Evolutionary conservation across 192 early-diverging fungal species (phyloP).

Genomic region (Geranomyces michiganensis): DNA sequence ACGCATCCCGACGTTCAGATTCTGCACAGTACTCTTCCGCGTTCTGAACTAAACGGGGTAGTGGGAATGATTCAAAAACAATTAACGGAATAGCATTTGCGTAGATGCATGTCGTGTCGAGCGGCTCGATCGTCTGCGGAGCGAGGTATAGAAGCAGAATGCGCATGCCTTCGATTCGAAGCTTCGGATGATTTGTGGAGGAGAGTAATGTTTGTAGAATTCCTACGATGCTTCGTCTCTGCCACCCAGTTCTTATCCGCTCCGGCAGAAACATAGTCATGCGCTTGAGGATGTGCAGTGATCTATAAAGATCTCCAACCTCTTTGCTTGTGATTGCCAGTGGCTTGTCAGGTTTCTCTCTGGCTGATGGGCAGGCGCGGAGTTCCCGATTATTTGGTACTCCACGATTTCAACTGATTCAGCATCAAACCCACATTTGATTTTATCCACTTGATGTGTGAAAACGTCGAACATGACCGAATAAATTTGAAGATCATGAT

Average conservation of each 20-base stretch:
- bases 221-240: slow-evolving; percentile 62
- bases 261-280: slow-evolving; percentile 70
- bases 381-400: too few relatives aligned
- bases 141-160: slow-evolving; percentile 76
- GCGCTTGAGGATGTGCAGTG: slow-evolving; percentile 64
- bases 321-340: slow-evolving; percentile 66
- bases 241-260: slow-evolving; percentile 76
- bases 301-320: slow-evolving; percentile 63
- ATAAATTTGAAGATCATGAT: slow-evolving; percentile 72
- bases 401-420: too few relatives aligned
- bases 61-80: slow-evolving; percentile 44
- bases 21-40: slow-evolving; percentile 38
- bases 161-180: slow-evolving; percentile 73
- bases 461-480: slow-evolving; percentile 69
- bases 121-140: slow-evolving; percentile 57
- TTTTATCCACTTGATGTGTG: slow-evolving; percentile 73
- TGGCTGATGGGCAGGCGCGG: slow-evolving; percentile 16
- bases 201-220: slow-evolving; percentile 67
- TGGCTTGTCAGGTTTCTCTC: slow-evolving; percentile 59
- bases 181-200: slow-evolving; percentile 67
- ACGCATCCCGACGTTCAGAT: slow-evolving; percentile 10
- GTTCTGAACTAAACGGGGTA: slow-evolving; percentile 31
- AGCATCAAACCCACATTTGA: slow-evolving; percentile 66
- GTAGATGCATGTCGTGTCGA: slow-evolving; percentile 65
- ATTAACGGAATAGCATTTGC: slow-evolving; percentile 59